A percentile compares a stretch with the other conserved stretches of the same genome.
Conservation (phyloP, 768 basidiomycete genomes). For the Lactifluus echinatus region DNA sequence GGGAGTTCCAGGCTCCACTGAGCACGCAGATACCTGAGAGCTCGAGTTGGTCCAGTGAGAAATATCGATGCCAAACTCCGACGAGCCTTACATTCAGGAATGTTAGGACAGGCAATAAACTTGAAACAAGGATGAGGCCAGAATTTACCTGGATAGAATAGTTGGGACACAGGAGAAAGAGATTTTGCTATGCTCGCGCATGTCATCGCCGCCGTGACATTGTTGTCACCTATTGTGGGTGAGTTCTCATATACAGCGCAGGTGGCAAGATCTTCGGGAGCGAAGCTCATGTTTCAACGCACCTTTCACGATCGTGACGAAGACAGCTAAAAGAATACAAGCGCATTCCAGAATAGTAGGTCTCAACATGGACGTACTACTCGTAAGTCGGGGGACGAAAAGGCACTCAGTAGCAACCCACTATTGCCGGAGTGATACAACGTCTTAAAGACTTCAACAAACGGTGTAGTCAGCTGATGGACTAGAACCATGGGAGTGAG, state of each 20-base stretch:
- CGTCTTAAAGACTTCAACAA: no score
- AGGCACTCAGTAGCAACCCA: not conserved
- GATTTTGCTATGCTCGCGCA: not conserved
- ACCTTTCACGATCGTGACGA: not conserved
- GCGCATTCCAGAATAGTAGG: not conserved
- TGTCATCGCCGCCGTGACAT: no score
- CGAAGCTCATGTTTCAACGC: not conserved
- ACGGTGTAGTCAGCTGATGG: no score
- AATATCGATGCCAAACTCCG: constrained; percentile 1
- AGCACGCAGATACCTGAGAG: constrained; percentile 14
- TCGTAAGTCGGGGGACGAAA: no score
- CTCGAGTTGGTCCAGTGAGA: constrained; percentile 18
- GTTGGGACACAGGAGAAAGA: not conserved
- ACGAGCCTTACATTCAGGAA: not conserved
- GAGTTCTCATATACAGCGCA: not conserved
- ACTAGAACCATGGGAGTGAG: no score
- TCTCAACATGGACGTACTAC: not conserved
- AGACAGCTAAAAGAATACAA: not conserved
- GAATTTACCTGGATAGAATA: not conserved
- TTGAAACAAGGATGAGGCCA: not conserved
- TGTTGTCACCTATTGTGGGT: not conserved
- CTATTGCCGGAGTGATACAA: not conserved
- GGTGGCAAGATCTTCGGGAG: not conserved
- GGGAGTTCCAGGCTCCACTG: constrained; percentile 17
- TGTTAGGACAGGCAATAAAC: not conserved